Conservation (phyloP, 169 alveolate genomes). For the Hepatocystis sp. region DNA sequence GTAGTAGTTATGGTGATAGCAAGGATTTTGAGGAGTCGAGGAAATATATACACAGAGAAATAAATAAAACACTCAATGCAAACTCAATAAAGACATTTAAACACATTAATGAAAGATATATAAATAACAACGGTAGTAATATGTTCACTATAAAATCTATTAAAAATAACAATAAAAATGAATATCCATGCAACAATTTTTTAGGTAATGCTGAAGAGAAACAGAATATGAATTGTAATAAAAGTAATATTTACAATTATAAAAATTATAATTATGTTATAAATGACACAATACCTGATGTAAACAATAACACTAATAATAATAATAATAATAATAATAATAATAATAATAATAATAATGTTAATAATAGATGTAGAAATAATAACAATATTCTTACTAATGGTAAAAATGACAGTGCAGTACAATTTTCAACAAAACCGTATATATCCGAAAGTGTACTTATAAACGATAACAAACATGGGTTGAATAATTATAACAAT, state of each 20-base stretch:
- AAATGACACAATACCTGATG: too few relatives aligned
- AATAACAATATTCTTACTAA: not conserved
- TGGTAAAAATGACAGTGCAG: not conserved
- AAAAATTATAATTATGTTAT: not conserved
- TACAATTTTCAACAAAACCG: not conserved
- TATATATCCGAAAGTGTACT: conserved; percentile 4
- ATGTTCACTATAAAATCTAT: conserved; percentile 2
- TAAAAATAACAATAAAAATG: conserved; percentile 14
- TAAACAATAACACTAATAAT: not conserved
- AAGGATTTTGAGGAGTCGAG: conserved; percentile 70
- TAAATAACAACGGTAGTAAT: conserved; percentile 4
- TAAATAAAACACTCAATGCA: conserved; percentile 64
- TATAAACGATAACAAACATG: conserved; percentile 6
- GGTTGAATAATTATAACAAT: not conserved
- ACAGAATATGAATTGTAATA: conserved; percentile 6
- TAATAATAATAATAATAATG: not conserved
- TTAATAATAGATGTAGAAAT: not conserved
- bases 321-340: not conserved
- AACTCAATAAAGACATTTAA: conserved; percentile 31
- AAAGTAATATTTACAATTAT: conserved; percentile 1
- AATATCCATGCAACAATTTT: conserved; percentile 9
- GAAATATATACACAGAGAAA: conserved; percentile 69
- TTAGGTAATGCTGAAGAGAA: conserved; percentile 3
- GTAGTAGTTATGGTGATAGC: conserved; percentile 29
- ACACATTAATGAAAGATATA: conserved; percentile 7